These are phyloP conservation scores for Komagataella pseudopastoris DNA, from an alignment of 805 yeast genomes.

Conservation along the genomic window DNA sequence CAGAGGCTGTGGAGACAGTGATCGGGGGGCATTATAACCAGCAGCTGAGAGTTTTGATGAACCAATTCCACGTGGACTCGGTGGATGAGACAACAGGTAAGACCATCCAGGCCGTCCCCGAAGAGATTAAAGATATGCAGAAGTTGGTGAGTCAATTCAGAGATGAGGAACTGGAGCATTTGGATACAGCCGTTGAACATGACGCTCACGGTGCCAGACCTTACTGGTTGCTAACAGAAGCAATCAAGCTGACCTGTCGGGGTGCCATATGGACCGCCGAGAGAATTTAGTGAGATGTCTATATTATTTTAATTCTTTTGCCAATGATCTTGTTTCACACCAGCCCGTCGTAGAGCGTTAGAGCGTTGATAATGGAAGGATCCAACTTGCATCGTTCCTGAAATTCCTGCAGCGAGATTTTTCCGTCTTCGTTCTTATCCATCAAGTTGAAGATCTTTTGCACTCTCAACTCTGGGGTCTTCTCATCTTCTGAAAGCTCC, in stretches of 20 bases:
- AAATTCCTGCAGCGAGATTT: slow-evolving; percentile 74
- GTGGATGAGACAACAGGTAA: slow-evolving; percentile 14
- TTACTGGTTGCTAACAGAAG: slow-evolving; percentile 77
- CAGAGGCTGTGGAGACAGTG: slow-evolving; percentile 97
- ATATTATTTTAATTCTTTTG: not conserved
- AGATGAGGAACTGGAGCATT: slow-evolving; percentile 91
- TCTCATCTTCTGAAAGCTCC: slow-evolving; percentile 74
- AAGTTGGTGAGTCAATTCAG: slow-evolving; percentile 61
- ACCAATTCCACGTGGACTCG: slow-evolving; percentile 37
- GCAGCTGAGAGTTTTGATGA: slow-evolving; percentile 67
- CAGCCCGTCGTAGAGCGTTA: slow-evolving; percentile 48
- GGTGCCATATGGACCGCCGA: slow-evolving; percentile 92
- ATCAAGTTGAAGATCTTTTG: slow-evolving; percentile 64
- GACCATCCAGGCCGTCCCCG: slow-evolving; percentile 20
- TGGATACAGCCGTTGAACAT: slow-evolving; percentile 83
- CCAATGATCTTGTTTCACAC: slow-evolving; percentile 27
- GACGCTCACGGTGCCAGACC: slow-evolving; percentile 93
- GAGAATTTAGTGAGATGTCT: slow-evolving; percentile 32
- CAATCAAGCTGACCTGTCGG: slow-evolving; percentile 68
- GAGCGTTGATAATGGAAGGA: slow-evolving; percentile 59
- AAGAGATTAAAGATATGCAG: slow-evolving; percentile 46
- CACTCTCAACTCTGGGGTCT: slow-evolving; percentile 82
- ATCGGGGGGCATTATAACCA: slow-evolving; percentile 93
- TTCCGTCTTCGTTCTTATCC: slow-evolving; percentile 59
- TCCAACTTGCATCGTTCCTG: slow-evolving; percentile 68